Base-by-base conservation (phyloP, 2,329 filamentous ascomycete genomes). In the Fusarium pseudoanthophilum region DNA sequence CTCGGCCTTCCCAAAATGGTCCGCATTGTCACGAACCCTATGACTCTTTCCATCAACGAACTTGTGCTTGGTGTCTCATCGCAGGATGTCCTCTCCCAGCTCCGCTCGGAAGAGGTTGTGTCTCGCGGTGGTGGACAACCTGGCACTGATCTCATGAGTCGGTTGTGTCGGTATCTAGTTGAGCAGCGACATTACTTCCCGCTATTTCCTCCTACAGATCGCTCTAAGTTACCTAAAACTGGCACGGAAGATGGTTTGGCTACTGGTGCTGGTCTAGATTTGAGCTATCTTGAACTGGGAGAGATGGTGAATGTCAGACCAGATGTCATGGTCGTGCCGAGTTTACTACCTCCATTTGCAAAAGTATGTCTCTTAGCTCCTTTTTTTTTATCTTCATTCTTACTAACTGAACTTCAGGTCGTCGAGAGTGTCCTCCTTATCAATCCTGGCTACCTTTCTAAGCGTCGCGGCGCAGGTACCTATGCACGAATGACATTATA, bases 131-230 rank as follows among this genome's bases (percentile, higher is more conserved):
- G 76, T 16, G 74, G 72, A 4, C 68, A 73, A 21, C 64, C 64
- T 4, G 76, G 76, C n/a, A 62, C 57, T 7, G 90, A 93, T 74
- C 77, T 93, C 32, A 86, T 95, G 77, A 90, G 91, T 21, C 85
- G 95, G n/a, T 83, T 95, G 52, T 90, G 92, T 11, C 88, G 91
- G 26, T 92, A 96, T 75, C 82, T 99, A 24, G 89, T 99, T 64
- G 93, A 97, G 82, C 96, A 98, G 83, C 87, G 95, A 11, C 95
- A 96, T 79, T 98, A 95, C 82, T 94, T 94, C 78, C 96, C 96
- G 0, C 83, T 98, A 2, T 98, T 95, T 79, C 96, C 96, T 11
- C 91, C 95, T 0, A 88, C 91, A 18, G 90, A 92, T 57, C 87
- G 95, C 55, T 87, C 89, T 64, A 89, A 85, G 73, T 83, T 94